Percentiles rank a stretch among this genome's conserved stretches.
phyloP scores from a whole-genome alignment of 805 yeast species.

The Pichia occidentalis region DNA sequence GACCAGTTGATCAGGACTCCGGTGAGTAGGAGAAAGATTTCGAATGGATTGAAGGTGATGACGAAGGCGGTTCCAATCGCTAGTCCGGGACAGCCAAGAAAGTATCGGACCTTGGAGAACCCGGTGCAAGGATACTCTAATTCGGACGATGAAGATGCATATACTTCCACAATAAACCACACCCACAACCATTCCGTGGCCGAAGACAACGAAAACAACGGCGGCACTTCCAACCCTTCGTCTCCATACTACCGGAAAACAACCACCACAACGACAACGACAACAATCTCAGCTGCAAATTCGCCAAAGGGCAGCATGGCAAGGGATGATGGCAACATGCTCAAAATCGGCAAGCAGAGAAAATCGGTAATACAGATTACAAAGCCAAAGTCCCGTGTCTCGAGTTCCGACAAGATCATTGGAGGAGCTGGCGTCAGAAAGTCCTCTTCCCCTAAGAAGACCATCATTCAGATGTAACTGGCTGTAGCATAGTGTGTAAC shows the following conservation, averaged over 20 bases:
- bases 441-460: slow-evolving; percentile 23
- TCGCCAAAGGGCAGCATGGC: slow-evolving; percentile 17
- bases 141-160: slow-evolving; percentile 32
- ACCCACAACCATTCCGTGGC: slow-evolving; percentile 13
- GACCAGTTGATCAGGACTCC: slow-evolving; percentile 58
- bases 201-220: slow-evolving; percentile 15
- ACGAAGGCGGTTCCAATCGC: slow-evolving; percentile 81
- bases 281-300: slow-evolving; percentile 31
- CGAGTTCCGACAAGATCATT: slow-evolving; percentile 28
- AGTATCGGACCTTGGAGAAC: slow-evolving; percentile 37
- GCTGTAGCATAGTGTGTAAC: too few relatives aligned
- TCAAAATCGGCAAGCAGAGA: slow-evolving; percentile 24
- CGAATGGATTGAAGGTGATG: slow-evolving; percentile 51
- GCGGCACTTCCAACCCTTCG: slow-evolving; percentile 25
- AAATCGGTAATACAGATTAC: slow-evolving; percentile 18
- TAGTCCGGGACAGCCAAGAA: slow-evolving; percentile 97
- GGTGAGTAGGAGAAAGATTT: slow-evolving; percentile 60
- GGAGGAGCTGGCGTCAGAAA: slow-evolving; percentile 34
- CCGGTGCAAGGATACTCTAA: slow-evolving; percentile 28
- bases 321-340: slow-evolving; percentile 18
- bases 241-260: slow-evolving; percentile 37
- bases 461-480: slow-evolving; percentile 11
- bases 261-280: slow-evolving; percentile 45
- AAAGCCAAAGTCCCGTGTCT: slow-evolving; percentile 20
- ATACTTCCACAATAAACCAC: slow-evolving; percentile 15